Percentiles rank a stretch among this genome's conserved stretches.
Conservation (phyloP, 164 flowering plant species). For the Paratinospora sagittata region DNA sequence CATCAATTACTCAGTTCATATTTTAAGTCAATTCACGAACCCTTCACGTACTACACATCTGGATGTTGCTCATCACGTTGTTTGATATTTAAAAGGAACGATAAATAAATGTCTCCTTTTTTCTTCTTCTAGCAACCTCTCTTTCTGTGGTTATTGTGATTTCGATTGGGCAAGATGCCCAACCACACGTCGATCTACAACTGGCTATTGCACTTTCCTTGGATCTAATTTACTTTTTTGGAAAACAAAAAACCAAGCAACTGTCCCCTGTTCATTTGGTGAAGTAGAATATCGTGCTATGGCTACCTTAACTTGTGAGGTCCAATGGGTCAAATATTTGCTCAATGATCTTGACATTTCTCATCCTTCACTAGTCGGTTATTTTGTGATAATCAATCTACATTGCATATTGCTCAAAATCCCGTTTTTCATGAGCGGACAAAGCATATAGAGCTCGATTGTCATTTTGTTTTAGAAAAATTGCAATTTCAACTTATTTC, state of each 20-base stretch:
- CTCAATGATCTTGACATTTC: neutral
- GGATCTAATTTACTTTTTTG: neutral
- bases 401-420: too few relatives aligned
- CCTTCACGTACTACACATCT: too few relatives aligned
- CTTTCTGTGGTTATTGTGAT: neutral
- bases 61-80: too few relatives aligned
- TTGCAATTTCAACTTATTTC: neutral
- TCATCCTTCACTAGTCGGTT: neutral
- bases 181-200: neutral
- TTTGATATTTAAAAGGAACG: too few relatives aligned
- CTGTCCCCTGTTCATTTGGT: neutral
- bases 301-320: neutral
- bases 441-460: too few relatives aligned
- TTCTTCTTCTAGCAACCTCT: too few relatives aligned
- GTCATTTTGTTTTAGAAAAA: neutral
- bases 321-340: neutral
- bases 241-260: too few relatives aligned
- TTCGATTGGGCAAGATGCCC: neutral
- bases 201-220: neutral
- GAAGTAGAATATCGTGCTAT: neutral
- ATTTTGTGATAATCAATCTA: too few relatives aligned
- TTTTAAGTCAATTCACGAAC: too few relatives aligned
- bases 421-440: too few relatives aligned
- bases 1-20: too few relatives aligned
- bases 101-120: too few relatives aligned